Base-by-base conservation (phyloP, 805 yeast species). In the Metschnikowia corniflorae region DNA sequence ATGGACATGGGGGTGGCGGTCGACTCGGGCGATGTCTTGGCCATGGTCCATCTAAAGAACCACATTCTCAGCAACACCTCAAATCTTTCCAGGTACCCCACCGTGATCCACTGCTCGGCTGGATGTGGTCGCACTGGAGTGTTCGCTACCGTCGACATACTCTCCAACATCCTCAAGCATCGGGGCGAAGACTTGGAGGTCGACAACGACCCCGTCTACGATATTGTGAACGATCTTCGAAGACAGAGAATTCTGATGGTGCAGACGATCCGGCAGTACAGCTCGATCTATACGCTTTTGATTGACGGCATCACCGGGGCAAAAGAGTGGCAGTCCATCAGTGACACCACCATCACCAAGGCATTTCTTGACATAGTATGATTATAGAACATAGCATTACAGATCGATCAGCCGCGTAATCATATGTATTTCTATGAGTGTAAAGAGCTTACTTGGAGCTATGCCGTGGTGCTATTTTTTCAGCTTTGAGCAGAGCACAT, bases 101-200 rank as follows among this genome's bases (percentile, higher is more conserved):
- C 49, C 0, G 30, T 42, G 19, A 39, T 44, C 6, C 97, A 91
- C 61, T 91, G 98, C 55, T 86, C 96, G 3, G 97, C 97, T 1
- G 98, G 98, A 0, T 87, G 95, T 55, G 98, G 98, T 13, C 70
- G 98, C 34, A 87, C 97, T 0, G 98, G 98, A 0, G 51, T 47
- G 18, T 82, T 81, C 54, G 78, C 88, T 43, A 77, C 87, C 1
- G 62, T 83, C 16, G 94, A 86, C 52, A 70, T 81, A 0, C 66
- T 71, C 16, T 60, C 77, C 23, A 73, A 80, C 32, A 24, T 40
- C 2, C 26, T 35, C 18, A 45, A 40, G 23, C 17, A 9, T 25
- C 23, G 38, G n/a, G 34, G 43, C 15, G 31, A 31, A 26, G 23
- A 14, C 19, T 37, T n/a, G 16, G 47, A 44, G 29, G 42, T 54